Conservation (phyloP, 805 yeast species). For the Monosporozyma aquatica region DNA sequence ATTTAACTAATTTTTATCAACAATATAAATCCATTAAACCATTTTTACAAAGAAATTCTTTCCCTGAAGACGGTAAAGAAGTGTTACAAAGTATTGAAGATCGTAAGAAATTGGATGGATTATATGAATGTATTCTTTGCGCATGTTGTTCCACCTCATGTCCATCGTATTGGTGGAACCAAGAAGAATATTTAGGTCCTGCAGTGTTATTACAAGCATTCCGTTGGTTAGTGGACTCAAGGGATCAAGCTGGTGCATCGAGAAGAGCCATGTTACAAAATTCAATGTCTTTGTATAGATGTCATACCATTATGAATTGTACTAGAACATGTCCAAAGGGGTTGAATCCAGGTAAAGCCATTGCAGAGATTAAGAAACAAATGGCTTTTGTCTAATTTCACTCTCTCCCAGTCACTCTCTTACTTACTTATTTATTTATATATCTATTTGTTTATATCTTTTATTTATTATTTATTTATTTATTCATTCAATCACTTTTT, state of each 20-base stretch:
- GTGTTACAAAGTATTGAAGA: conserved; percentile 84
- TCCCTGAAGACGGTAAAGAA: conserved; percentile 88
- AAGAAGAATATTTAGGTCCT: conserved; percentile 96
- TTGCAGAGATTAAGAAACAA: conserved; percentile 92
- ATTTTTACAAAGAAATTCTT: conserved; percentile 68
- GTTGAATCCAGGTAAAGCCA: conserved; percentile 93
- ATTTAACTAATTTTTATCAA: conserved; percentile 93
- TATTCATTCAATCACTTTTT: neutral
- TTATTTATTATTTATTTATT: neutral
- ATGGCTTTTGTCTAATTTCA: conserved; percentile 56
- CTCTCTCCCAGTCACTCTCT: too few species aligned
- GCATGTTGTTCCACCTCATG: conserved; percentile 99
- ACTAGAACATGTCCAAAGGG: conserved; percentile 98
- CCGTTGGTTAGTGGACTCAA: conserved; percentile 96
- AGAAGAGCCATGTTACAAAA: conserved; percentile 90
- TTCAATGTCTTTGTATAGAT: conserved; percentile 95
- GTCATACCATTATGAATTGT: conserved; percentile 99
- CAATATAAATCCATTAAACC: conserved; percentile 98
- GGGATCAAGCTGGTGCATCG: conserved; percentile 78
- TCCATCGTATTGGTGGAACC: conserved; percentile 99
- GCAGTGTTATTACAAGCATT: conserved; percentile 98
- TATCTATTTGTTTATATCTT: conserved; percentile 1
- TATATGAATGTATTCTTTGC: conserved; percentile 95
- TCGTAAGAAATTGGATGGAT: conserved; percentile 92
- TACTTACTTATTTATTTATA: neutral